Conservation (phyloP, 2,329 filamentous ascomycete genomes). For the Penicillium occitanis region DNA sequence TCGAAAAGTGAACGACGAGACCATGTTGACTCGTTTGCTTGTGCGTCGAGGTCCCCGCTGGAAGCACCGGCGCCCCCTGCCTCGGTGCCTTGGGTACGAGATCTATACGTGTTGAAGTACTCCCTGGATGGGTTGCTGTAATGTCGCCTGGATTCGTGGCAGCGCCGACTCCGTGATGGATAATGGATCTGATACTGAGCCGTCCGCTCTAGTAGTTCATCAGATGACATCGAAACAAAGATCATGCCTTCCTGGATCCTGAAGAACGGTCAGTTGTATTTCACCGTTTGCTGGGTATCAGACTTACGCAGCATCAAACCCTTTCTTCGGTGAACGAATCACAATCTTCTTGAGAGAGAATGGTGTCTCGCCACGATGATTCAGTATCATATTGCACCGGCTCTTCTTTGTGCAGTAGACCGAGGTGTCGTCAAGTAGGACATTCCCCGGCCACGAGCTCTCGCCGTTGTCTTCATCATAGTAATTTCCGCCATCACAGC, state of each 20-base stretch:
- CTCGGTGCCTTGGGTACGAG: constrained; percentile 38
- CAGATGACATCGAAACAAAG: constrained; percentile 81
- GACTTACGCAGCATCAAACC: constrained; percentile 83
- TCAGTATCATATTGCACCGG: constrained; percentile 80
- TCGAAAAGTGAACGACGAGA: constrained; percentile 6
- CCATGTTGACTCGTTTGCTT: constrained; percentile 20
- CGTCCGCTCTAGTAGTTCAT: constrained; percentile 72
- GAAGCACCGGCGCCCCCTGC: constrained; percentile 24
- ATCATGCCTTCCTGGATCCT: constrained; percentile 90
- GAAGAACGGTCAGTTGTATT: constrained; percentile 1
- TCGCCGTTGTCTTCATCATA: constrained; percentile 59
- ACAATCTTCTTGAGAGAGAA: constrained; percentile 84
- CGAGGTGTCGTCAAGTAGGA: constrained; percentile 75
- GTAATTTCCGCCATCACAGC: constrained; percentile 77
- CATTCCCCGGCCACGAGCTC: constrained; percentile 71
- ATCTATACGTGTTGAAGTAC: constrained; percentile 40
- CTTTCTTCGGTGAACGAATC: constrained; percentile 77
- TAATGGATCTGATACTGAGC: constrained; percentile 74
- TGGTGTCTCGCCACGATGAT: constrained; percentile 74
- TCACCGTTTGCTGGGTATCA: background rate
- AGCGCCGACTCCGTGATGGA: constrained; percentile 33
- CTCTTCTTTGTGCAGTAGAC: constrained; percentile 91
- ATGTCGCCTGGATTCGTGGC: constrained; percentile 31
- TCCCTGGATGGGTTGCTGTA: constrained; percentile 40
- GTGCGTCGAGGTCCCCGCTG: constrained; percentile 28